phyloP scores from a whole-genome alignment of 2,329 filamentous ascomycete species.

The Colletotrichum tropicicola region DNA sequence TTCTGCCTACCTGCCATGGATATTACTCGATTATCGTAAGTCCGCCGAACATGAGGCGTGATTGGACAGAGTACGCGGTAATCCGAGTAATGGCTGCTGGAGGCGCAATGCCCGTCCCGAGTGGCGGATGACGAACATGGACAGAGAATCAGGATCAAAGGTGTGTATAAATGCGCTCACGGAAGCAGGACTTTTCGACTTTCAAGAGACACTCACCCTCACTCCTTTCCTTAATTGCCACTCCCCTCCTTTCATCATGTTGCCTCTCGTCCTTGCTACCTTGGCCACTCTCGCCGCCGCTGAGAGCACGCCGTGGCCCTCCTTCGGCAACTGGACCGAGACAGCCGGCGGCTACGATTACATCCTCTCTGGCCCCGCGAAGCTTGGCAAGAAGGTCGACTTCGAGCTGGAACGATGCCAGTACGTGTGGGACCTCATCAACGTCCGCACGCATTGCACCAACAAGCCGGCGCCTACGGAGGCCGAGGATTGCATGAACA shows the following conservation, averaged over 20 bases:
- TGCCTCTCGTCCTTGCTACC: background rate
- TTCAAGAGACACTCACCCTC: too few relatives aligned
- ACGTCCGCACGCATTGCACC: background rate
- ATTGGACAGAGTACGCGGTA: background rate
- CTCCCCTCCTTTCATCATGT: background rate
- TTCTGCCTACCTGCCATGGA: too few relatives aligned
- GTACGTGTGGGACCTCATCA: slow-evolving; percentile 10
- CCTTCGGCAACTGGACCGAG: slow-evolving; percentile 25
- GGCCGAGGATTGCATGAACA: slow-evolving; percentile 9
- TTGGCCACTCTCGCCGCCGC: background rate
- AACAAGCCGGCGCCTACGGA: background rate
- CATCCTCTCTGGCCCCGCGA: slow-evolving; percentile 23
- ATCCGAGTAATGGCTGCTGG: background rate
- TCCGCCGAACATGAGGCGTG: background rate
- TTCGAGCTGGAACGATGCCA: slow-evolving; percentile 30
- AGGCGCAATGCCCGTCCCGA: background rate
- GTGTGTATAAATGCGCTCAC: background rate
- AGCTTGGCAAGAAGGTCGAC: slow-evolving; percentile 16
- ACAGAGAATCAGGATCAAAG: background rate
- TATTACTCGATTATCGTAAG: background rate
- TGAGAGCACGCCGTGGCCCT: slow-evolving; percentile 9
- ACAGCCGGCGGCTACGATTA: background rate
- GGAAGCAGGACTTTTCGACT: too few relatives aligned
- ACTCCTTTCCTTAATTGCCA: background rate
- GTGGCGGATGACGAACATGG: background rate